Percentiles rank a stretch among this genome's conserved stretches.
phyloP scores from a whole-genome alignment of 1,284 basidiomycete genomes.

The Heterobasidion annosum region DNA sequence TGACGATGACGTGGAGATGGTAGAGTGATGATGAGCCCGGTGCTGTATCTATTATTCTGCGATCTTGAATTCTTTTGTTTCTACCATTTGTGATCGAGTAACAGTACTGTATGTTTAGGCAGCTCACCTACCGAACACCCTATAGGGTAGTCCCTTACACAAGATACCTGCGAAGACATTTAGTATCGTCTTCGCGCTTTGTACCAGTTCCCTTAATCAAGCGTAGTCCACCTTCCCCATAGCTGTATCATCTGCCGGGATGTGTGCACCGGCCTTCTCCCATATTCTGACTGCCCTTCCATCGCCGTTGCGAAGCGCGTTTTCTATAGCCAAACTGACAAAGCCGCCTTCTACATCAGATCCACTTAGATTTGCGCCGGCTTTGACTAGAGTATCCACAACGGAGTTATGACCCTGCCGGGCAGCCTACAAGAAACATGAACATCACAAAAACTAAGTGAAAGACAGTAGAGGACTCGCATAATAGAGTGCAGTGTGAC shows the following conservation, averaged over 20 bases:
- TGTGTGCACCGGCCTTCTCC: constrained; percentile 29
- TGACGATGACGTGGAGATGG: constrained; percentile 23
- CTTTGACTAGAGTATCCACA: constrained; percentile 61
- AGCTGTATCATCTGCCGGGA: not conserved
- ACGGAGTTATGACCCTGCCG: constrained; percentile 53
- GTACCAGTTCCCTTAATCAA: too few species aligned
- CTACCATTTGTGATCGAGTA: not conserved
- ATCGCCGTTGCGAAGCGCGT: constrained; percentile 33
- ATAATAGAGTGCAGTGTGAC: constrained; percentile 80
- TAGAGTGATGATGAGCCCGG: constrained; percentile 11
- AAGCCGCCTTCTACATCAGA: constrained; percentile 50
- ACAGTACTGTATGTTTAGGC: not conserved
- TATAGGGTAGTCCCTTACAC: too few species aligned
- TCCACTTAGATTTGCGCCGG: constrained; percentile 69
- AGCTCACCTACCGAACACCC: too few species aligned
- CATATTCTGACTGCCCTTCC: constrained; percentile 38
- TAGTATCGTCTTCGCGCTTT: too few species aligned
- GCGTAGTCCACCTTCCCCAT: too few species aligned
- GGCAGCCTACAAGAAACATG: constrained; percentile 41
- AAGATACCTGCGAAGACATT: too few species aligned
- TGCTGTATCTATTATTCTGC: constrained; percentile 3
- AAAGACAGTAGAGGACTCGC: constrained; percentile 27
- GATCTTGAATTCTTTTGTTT: constrained; percentile 5
- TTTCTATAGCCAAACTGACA: constrained; percentile 37
- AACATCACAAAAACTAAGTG: not conserved